A percentile compares a stretch with the other conserved stretches of the same genome.
Conservation (phyloP, 1,284 basidiomycete species). For the Trametes pubescens region DNA sequence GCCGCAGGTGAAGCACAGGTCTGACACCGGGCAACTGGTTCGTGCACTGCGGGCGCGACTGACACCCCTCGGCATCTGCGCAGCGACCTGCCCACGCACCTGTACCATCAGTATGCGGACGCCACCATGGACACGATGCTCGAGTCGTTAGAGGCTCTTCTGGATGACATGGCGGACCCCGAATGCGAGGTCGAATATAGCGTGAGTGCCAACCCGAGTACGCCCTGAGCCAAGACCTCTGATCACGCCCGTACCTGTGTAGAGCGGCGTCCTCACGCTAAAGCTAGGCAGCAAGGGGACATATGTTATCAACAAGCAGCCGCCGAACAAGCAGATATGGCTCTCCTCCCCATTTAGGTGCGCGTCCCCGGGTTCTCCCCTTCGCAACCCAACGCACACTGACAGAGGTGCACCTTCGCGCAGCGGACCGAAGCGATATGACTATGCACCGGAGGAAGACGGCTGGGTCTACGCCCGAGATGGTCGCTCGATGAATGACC, state of each 20-base stretch:
- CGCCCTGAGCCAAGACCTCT: conserved; percentile 24
- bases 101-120: conserved; percentile 85
- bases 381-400: too few species aligned
- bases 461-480: conserved; percentile 86
- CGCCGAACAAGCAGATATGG: conserved; percentile 99
- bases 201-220: conserved; percentile 59
- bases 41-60: conserved; percentile 12
- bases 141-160: conserved; percentile 79
- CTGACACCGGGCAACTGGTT: conserved; percentile 30
- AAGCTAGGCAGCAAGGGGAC: conserved; percentile 85
- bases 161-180: conserved; percentile 68
- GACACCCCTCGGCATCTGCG: conserved; percentile 18
- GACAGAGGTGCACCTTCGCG: neutral
- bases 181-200: conserved; percentile 93
- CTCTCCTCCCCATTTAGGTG: conserved; percentile 82
- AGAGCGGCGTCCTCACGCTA: conserved; percentile 93
- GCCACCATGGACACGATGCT: conserved; percentile 84
- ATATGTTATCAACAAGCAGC: conserved; percentile 99
- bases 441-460: conserved; percentile 64
- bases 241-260: conserved; percentile 17
- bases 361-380: conserved; percentile 1
- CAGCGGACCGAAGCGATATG: conserved; percentile 92
- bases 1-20: conserved; percentile 43
- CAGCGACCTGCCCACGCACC: conserved; percentile 62
- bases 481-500: conserved; percentile 63